These are phyloP conservation scores for Chenopodium suecicum DNA, from an alignment of 148 eudicot genomes.

Conservation along the genomic window DNA sequence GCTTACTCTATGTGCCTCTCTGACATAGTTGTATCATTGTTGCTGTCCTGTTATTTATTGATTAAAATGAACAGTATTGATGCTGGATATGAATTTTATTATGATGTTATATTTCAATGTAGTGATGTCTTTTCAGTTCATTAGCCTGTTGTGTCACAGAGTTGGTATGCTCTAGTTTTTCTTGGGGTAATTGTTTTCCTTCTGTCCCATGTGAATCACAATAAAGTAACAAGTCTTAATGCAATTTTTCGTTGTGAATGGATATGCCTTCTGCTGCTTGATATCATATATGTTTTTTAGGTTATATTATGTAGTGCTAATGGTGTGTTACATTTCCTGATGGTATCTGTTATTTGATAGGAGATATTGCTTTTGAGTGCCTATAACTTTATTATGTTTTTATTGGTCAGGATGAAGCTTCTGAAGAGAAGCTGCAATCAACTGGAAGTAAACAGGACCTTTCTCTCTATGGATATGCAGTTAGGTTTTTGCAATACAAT, in stretches of 20 bases:
- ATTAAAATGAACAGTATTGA: not conserved
- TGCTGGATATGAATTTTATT: not conserved
- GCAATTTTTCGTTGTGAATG: not conserved
- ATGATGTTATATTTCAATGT: not conserved
- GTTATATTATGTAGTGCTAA: not conserved
- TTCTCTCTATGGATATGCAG: slow-evolving; percentile 63
- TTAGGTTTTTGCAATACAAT: slow-evolving; percentile 66
- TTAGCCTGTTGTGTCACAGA: not conserved
- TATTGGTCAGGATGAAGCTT: slow-evolving; percentile 38
- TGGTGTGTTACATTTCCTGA: not conserved
- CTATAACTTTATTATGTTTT: not conserved
- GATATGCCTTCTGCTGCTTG: slow-evolving; percentile 6
- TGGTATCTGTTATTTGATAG: not conserved
- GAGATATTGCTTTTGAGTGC: not conserved
- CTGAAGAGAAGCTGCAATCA: slow-evolving; percentile 43
- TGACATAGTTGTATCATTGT: not conserved
- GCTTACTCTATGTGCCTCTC: not conserved
- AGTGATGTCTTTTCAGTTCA: not conserved
- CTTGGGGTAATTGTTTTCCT: not conserved
- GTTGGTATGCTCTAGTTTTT: not conserved
- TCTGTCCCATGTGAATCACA: not conserved
- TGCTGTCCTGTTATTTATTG: not conserved
- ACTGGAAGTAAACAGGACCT: slow-evolving; percentile 27
- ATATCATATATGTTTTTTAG: not conserved
- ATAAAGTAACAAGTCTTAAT: not conserved